Percentiles rank a stretch among this genome's conserved stretches.
phyloP scores from a whole-genome alignment of 169 alveolate species.

The Pseudocohnilembus persalinus region DNA sequence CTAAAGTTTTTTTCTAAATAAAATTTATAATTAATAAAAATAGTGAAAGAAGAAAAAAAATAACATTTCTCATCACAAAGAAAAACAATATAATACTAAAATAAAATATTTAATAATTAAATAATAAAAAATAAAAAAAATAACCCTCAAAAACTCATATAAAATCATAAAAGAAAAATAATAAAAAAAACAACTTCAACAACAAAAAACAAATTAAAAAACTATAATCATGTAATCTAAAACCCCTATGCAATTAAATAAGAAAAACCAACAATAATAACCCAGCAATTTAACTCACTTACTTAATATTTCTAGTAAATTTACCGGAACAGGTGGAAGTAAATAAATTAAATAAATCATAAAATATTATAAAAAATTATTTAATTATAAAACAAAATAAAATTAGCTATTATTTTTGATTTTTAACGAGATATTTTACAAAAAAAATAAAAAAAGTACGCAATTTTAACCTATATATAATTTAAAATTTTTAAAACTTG shows the following conservation, averaged over 20 bases:
- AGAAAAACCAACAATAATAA: too few relatives aligned
- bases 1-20: too few relatives aligned
- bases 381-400: neutral
- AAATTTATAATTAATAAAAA: too few relatives aligned
- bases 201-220: too few relatives aligned
- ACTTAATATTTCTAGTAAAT: conserved; percentile 39
- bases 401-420: neutral
- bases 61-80: too few relatives aligned
- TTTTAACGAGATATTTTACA: neutral
- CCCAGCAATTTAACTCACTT: conserved; percentile 26
- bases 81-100: too few relatives aligned
- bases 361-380: neutral
- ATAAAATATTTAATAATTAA: too few relatives aligned
- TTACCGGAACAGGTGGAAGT: conserved; percentile 56
- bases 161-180: too few relatives aligned
- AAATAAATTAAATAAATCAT: neutral
- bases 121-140: too few relatives aligned
- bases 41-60: too few relatives aligned
- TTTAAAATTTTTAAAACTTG: neutral
- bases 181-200: neutral
- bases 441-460: neutral
- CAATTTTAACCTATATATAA: neutral
- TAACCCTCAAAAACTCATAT: neutral
- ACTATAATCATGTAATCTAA: too few relatives aligned
- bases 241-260: too few relatives aligned